Evolutionary conservation across 1,284 basidiomycete genomes (phyloP).

Genomic region (Cystobasidium slooffiae): DNA sequence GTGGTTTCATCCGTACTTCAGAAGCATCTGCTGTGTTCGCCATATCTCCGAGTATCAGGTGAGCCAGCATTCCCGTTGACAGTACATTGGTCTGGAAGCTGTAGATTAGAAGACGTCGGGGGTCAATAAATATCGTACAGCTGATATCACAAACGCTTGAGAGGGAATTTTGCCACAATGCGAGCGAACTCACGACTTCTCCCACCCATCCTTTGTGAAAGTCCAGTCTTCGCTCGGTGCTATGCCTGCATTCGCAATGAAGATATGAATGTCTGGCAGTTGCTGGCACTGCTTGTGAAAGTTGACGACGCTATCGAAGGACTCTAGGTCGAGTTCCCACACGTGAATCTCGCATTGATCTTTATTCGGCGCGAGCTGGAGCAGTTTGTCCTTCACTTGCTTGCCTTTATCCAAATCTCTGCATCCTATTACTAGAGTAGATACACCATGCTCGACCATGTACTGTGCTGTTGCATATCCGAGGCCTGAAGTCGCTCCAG

Average conservation of each 20-base stretch:
- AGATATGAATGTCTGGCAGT: conserved; percentile 43
- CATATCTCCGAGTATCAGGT: conserved; percentile 34
- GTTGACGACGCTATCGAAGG: conserved; percentile 46
- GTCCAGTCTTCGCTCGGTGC: conserved; percentile 3
- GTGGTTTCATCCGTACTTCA: conserved; percentile 41
- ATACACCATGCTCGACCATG: conserved; percentile 9
- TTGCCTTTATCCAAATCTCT: conserved; percentile 27
- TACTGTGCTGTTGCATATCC: conserved; percentile 25
- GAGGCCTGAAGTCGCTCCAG: conserved; percentile 17
- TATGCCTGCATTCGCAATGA: conserved; percentile 42
- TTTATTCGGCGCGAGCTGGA: neutral
- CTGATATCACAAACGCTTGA: neutral
- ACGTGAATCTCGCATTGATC: conserved; percentile 28
- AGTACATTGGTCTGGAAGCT: conserved; percentile 50
- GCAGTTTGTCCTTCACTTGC: conserved; percentile 14
- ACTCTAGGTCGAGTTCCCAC: conserved; percentile 48
- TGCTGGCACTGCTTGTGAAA: conserved; percentile 43
- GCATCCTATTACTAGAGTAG: conserved; percentile 10
- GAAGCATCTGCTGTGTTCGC: conserved; percentile 27
- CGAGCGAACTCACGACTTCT: conserved; percentile 36
- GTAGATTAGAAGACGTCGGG: neutral
- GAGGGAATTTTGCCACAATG: neutral
- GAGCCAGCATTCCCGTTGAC: conserved; percentile 45
- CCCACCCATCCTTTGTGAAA: conserved; percentile 45
- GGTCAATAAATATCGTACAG: neutral